phyloP scores from a whole-genome alignment of 768 basidiomycete genomes.

The Agaricus subrufescens region DNA sequence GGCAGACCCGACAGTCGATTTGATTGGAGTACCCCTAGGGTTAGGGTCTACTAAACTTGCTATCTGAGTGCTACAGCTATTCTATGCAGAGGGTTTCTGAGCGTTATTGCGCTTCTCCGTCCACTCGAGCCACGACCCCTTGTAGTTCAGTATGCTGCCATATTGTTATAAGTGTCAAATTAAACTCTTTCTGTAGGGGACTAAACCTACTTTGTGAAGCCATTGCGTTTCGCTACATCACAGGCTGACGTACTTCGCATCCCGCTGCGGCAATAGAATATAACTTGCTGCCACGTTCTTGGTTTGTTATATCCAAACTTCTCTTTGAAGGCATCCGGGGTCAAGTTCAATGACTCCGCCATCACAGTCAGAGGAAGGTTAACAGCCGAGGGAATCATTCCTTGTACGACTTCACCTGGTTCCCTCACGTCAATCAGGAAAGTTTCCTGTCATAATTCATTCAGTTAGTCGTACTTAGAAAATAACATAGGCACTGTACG shows the following conservation, averaged over 20 bases:
- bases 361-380: conserved; percentile 85
- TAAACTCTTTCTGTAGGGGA: not conserved
- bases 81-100: conserved; percentile 14
- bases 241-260: conserved; percentile 77
- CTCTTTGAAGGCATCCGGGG: conserved; percentile 49
- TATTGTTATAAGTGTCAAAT: conserved; percentile 1
- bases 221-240: conserved; percentile 77
- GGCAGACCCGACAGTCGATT: not conserved
- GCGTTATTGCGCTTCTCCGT: conserved; percentile 42
- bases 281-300: conserved; percentile 61
- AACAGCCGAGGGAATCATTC: conserved; percentile 89
- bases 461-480: not conserved
- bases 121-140: conserved; percentile 91
- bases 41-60: conserved; percentile 19
- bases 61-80: not conserved
- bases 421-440: conserved; percentile 91
- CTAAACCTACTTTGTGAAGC: conserved; percentile 67
- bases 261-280: conserved; percentile 91
- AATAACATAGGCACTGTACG: conserved; percentile 29
- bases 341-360: conserved; percentile 56
- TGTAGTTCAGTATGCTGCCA: conserved; percentile 64
- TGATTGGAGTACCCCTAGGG: conserved; percentile 17
- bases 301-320: conserved; percentile 78
- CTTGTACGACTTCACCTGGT: conserved; percentile 85
- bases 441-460: conserved; percentile 41